These are phyloP conservation scores for Colletotrichum siamense DNA, from an alignment of 2,329 filamentous ascomycete genomes.

Conservation along the genomic window DNA sequence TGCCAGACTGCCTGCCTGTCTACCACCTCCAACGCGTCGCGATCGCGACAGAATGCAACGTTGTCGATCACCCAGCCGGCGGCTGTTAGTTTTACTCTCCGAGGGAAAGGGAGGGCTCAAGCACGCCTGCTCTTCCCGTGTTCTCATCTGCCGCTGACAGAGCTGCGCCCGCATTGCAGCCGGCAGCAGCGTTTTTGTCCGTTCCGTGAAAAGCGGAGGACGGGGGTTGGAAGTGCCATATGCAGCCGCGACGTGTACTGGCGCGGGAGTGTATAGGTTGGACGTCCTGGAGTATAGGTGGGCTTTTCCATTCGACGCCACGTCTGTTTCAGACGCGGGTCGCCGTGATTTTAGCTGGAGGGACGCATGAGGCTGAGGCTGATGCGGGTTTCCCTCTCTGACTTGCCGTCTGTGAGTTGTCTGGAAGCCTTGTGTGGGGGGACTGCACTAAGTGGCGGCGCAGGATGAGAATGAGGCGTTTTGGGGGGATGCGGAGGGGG, in stretches of 20 bases:
- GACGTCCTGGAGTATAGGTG: neutral
- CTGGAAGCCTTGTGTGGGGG: neutral
- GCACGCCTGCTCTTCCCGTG: neutral
- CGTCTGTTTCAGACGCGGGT: neutral
- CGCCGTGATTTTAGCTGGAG: neutral
- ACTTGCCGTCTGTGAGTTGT: neutral
- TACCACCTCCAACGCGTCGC: neutral
- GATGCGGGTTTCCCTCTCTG: neutral
- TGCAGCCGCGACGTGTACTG: neutral
- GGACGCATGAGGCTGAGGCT: neutral
- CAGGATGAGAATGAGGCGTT: neutral
- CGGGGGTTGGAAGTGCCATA: too few species aligned
- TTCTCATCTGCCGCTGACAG: neutral
- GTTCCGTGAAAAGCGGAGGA: neutral
- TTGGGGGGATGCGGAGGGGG: neutral
- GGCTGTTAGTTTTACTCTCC: too few species aligned
- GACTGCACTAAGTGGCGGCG: neutral
- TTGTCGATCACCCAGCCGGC: neutral
- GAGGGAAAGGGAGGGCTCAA: neutral
- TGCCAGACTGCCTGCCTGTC: neutral
- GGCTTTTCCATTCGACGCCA: neutral
- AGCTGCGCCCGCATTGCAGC: neutral
- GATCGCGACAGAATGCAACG: neutral
- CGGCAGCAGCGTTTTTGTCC: neutral
- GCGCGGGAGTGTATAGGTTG: neutral